A percentile compares a stretch with the other conserved stretches of the same genome.
Evolutionary conservation across 768 basidiomycete genomes (phyloP).

Genomic region (Lactifluus piperatus): DNA sequence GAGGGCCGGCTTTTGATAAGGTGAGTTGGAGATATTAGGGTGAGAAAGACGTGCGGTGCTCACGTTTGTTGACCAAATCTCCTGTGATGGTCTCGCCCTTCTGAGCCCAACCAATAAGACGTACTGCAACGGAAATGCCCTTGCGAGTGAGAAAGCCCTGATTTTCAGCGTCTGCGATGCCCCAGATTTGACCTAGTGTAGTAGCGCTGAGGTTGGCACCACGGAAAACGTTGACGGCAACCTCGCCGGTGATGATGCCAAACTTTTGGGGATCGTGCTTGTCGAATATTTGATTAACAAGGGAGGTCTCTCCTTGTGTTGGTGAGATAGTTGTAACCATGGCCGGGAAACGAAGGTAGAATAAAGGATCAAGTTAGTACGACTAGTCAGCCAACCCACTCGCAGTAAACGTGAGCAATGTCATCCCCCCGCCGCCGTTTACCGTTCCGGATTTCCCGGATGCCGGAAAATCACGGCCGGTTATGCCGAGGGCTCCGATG

Average conservation of each 20-base stretch:
- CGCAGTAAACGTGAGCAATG: too few relatives aligned
- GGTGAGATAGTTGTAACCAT: constrained; percentile 40
- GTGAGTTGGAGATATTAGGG: constrained; percentile 15
- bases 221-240: constrained; percentile 79
- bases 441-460: too few relatives aligned
- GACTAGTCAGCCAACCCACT: too few relatives aligned
- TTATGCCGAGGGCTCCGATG: too few relatives aligned
- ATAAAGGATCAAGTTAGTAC: not conserved
- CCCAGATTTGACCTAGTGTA: constrained; percentile 90
- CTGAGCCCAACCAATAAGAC: constrained; percentile 91
- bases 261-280: constrained; percentile 70
- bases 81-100: constrained; percentile 62
- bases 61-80: constrained; percentile 63
- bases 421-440: too few relatives aligned
- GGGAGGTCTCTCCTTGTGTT: constrained; percentile 40
- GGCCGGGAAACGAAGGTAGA: not conserved
- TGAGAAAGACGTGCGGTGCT: constrained; percentile 25
- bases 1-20: constrained; percentile 59
- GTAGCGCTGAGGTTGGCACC: constrained; percentile 73
- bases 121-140: constrained; percentile 79
- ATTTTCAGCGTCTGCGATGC: constrained; percentile 85
- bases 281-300: constrained; percentile 66
- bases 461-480: too few relatives aligned
- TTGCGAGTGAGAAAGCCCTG: constrained; percentile 87
- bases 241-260: constrained; percentile 82